phyloP scores from a whole-genome alignment of 164 flowering plant genomes.

The Nymphaea thermarum region DNA sequence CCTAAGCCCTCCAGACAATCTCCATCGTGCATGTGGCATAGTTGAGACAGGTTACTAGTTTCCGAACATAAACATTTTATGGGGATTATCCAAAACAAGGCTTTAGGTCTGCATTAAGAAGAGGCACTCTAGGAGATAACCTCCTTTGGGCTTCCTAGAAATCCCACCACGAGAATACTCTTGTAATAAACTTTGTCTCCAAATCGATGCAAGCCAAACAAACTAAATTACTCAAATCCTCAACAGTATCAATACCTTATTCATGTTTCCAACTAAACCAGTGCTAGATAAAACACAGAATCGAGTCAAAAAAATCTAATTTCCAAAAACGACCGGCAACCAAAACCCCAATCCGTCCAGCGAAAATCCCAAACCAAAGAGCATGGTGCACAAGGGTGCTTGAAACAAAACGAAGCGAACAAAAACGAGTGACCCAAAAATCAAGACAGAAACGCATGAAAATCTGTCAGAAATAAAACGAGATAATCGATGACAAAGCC shows the following conservation, averaged over 20 bases:
- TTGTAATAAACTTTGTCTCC: neutral
- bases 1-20: no score
- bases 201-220: neutral
- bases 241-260: neutral
- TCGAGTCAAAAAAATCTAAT: neutral
- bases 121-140: no score
- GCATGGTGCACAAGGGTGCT: neutral
- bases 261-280: neutral
- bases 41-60: no score
- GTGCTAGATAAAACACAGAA: neutral
- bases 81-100: no score
- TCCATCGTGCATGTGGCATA: no score
- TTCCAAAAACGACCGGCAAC: neutral
- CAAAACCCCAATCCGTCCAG: neutral
- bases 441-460: neutral
- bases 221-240: neutral
- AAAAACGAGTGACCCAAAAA: no score
- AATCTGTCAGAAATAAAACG: no score
- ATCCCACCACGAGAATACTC: no score
- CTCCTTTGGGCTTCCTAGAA: no score
- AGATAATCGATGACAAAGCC: neutral
- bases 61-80: no score
- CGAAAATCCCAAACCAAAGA: neutral
- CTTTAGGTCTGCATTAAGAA: no score
- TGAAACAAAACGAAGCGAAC: no score